Conservation (phyloP, 2,329 filamentous ascomycete genomes). For the Penicillium hesseltinei region DNA sequence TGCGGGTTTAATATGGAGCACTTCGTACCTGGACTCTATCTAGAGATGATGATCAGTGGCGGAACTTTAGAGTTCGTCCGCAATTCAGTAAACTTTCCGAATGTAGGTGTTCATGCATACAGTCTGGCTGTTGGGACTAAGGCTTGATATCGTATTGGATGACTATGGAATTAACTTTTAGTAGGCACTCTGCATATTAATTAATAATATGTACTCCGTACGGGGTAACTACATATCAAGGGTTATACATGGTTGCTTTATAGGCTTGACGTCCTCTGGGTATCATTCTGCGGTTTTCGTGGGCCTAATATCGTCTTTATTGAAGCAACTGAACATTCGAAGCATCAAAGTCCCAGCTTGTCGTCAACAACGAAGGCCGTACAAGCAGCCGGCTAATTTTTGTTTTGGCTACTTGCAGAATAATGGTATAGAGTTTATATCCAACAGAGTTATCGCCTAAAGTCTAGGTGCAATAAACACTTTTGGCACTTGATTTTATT, state of each 20-base stretch:
- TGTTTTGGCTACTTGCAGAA: not conserved
- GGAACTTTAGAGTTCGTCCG: constrained; percentile 2
- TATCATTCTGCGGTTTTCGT: not conserved
- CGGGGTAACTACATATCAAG: not conserved
- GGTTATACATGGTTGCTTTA: not conserved
- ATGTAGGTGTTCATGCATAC: constrained; percentile 1
- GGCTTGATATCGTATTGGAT: not conserved
- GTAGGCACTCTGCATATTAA: not conserved
- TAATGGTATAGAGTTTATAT: too few relatives aligned
- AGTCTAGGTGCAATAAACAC: not conserved
- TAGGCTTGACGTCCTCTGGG: not conserved
- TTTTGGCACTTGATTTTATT: not conserved
- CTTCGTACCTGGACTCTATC: not conserved
- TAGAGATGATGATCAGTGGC: constrained; percentile 2
- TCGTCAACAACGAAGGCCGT: not conserved
- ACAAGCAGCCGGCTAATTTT: too few relatives aligned
- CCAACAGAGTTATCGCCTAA: not conserved
- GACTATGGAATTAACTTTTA: constrained; percentile 1
- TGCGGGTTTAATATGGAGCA: not conserved
- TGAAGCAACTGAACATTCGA: not conserved
- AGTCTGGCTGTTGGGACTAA: not conserved
- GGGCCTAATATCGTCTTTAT: not conserved
- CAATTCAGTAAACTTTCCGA: not conserved
- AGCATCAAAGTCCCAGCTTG: not conserved
- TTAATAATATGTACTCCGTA: not conserved